A percentile compares a stretch with the other conserved stretches of the same genome.
These are phyloP conservation scores for Skeletonema tropicum DNA, from an alignment of 108 stramenopile genomes.

Conservation along the genomic window DNA sequence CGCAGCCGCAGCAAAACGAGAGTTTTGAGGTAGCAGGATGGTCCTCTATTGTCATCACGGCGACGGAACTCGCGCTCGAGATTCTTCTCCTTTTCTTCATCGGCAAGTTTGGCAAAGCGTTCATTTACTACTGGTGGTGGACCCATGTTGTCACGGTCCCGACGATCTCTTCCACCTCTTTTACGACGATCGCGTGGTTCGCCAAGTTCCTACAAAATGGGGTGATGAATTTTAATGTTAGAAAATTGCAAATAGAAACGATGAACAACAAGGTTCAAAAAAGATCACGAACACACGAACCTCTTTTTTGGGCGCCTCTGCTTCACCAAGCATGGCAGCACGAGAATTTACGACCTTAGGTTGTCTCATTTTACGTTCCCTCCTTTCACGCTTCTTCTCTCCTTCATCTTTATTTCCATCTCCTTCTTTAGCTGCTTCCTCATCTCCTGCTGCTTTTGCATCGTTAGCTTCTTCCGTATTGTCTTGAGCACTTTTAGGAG, in stretches of 20 bases:
- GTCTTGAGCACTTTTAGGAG: constrained; percentile 7
- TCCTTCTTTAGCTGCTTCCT: constrained; percentile 3
- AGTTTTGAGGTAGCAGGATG: constrained; percentile 62
- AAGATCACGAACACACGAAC: constrained; percentile 30
- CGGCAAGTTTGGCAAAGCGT: constrained; percentile 69
- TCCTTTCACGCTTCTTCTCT: constrained; percentile 18
- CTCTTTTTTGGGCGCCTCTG: constrained; percentile 52
- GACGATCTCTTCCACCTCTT: constrained; percentile 15
- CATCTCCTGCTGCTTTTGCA: constrained; percentile 10
- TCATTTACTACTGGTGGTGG: constrained; percentile 74
- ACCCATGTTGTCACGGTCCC: constrained; percentile 41
- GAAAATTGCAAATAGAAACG: constrained; percentile 3
- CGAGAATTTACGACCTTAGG: constrained; percentile 75
- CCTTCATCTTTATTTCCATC: not conserved
- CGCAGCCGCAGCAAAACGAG: constrained; percentile 67
- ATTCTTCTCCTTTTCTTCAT: constrained; percentile 64
- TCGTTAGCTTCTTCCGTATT: constrained; percentile 22
- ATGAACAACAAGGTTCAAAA: constrained; percentile 7
- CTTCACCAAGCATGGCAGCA: constrained; percentile 67
- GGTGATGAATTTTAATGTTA: constrained; percentile 52
- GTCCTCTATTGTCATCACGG: constrained; percentile 34
- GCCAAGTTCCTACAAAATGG: constrained; percentile 43
- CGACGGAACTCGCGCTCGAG: constrained; percentile 30
- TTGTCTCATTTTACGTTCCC: constrained; percentile 45
- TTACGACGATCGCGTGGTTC: constrained; percentile 23